Base-by-base conservation (phyloP, 2,329 filamentous ascomycete species). In the Nothophaeocryptopus gaeumannii region DNA sequence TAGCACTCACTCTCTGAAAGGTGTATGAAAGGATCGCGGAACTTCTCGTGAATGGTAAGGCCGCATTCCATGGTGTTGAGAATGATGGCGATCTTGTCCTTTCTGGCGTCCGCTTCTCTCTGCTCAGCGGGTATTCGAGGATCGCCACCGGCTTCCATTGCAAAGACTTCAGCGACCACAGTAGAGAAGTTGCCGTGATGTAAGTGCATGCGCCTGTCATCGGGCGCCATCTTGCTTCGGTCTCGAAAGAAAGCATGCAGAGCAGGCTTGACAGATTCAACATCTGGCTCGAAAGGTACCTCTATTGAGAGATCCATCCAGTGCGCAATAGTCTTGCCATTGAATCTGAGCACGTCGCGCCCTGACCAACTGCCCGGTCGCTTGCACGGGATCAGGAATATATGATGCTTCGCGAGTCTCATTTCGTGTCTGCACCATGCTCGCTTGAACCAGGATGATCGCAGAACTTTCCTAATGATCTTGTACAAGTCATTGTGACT, bases 371-470 rank as follows among this genome's bases (percentile, higher is more conserved):
- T 45, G 4, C 53, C 60, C 8, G 57, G 42, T 15, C 59, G 55
- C 3, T 60, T 58, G 47, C 68, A 71, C 11, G 69, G 68, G 5
- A 74, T 57, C 0, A 75, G 59, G 50, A 75, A 74, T 11, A 75
- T 60, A 50, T 71, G 70, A 29, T 66, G 63, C 37, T 65, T 63
- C 5, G 67, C 70, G 39, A 73, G 60, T 20, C 66, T 60, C 69
- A 75, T 72, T 58, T 75, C 72, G 50, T 73, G 70, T 40, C 67
- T 58, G 49, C 72, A 75, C 72, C 72, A 75, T 8, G 72, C 72
- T 35, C 72, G 62, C 41, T 68, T 67, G 54, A 74, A 74, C 70
- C 70, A 75, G 2, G 65, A 66, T 9, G 72, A 74, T 31, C 60
- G 62, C 14, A 74, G 55, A 5, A 74, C 51, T 63, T 70, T 61